Evolutionary conservation across 1,284 basidiomycete genomes (phyloP), one percentile per base, ranked within the genome.

Genomic region (Schizophyllum amplum): DNA sequence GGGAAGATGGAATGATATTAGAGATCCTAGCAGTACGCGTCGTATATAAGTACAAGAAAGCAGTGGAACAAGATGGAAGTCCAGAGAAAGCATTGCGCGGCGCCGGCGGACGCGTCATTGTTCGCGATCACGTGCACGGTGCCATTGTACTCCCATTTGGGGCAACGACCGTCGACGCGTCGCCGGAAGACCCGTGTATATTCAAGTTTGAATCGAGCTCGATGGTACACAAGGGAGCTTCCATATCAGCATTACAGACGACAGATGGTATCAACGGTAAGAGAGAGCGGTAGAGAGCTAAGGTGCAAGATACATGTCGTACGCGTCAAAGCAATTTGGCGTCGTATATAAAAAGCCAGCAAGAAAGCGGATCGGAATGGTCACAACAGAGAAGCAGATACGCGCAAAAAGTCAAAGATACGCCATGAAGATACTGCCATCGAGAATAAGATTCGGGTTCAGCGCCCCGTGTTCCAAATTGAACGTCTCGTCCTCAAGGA

Each of bases 341-440:
- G n/a, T n/a, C n/a, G n/a, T n/a, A n/a, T n/a, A n/a, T n/a, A n/a
- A n/a, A n/a, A n/a, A n/a, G n/a, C n/a, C n/a, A n/a, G n/a, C n/a
- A n/a, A n/a, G n/a, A n/a, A n/a, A n/a, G n/a, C n/a, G n/a, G n/a
- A n/a, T n/a, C n/a, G n/a, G n/a, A n/a, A n/a, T n/a, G n/a, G n/a
- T n/a, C n/a, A n/a, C n/a, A n/a, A n/a, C n/a, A n/a, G n/a, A n/a
- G n/a, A n/a, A 33, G 27, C 27, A n/a, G 27, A 33, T 49, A 5
- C n/a, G 22, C 47, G 22, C 4, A 20, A 50, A 3, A 5, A 5
- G 13, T 50, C 48, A 80, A 62, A 80, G 79, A 77, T 77, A 80
- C n/a, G 76, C 77, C 78, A 80, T 79, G 63, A 75, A 80, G 61
- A 75, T 76, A 24, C 76, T 78, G 60, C 78, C 76, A 9, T 42